Evolutionary conservation across 768 basidiomycete genomes (phyloP).

Genomic region (Leucocoprinus leucothites): DNA sequence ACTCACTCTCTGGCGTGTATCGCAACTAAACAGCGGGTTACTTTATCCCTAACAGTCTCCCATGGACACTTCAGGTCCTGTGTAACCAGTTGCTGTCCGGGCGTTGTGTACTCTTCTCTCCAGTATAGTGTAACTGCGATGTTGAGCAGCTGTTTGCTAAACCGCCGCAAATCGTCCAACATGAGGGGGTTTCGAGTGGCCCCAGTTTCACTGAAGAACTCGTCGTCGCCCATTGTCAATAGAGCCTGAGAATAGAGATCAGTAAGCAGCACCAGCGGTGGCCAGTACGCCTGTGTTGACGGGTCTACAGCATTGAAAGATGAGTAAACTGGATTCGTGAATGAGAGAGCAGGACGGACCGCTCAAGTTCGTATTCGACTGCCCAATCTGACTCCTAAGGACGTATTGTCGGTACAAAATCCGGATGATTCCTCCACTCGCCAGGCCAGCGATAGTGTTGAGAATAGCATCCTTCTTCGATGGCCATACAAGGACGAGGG

Average conservation of each 20-base stretch:
- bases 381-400: slow-evolving; percentile 57
- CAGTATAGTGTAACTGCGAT: slow-evolving; percentile 74
- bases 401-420: slow-evolving; percentile 74
- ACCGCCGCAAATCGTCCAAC: slow-evolving; percentile 74
- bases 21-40: slow-evolving; percentile 74
- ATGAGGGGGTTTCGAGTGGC: slow-evolving; percentile 69
- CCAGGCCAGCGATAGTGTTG: slow-evolving; percentile 42
- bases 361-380: slow-evolving; percentile 36
- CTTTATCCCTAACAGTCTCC: slow-evolving; percentile 70
- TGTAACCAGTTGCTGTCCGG: neutral
- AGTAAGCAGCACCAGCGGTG: slow-evolving; percentile 70
- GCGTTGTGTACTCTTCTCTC: slow-evolving; percentile 35
- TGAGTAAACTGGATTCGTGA: neutral
- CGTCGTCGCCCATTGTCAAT: slow-evolving; percentile 93
- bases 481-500: slow-evolving; percentile 61
- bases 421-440: slow-evolving; percentile 61
- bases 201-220: slow-evolving; percentile 66
- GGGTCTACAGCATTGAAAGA: slow-evolving; percentile 32
- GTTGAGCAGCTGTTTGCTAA: slow-evolving; percentile 79
- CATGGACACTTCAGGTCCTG: slow-evolving; percentile 44
- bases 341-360: slow-evolving; percentile 18
- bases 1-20: slow-evolving; percentile 89
- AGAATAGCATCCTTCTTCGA: slow-evolving; percentile 55
- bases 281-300: slow-evolving; percentile 48
- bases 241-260: slow-evolving; percentile 84